Conservation (phyloP, 768 basidiomycete species). For the Rhodotorula babjevae region DNA sequence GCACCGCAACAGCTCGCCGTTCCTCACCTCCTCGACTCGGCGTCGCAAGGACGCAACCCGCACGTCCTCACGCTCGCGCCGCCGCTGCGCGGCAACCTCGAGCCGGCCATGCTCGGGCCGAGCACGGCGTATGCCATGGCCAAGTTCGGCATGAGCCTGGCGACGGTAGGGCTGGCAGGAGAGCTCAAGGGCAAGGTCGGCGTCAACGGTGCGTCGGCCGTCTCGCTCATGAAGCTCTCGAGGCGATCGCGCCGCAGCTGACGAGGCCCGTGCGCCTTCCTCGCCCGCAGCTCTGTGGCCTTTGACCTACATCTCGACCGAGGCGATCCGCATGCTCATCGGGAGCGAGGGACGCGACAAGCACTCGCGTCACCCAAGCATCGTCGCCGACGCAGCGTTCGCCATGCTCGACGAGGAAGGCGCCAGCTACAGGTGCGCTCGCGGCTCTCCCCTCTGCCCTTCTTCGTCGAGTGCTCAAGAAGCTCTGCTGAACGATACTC, state of each 20-base stretch:
- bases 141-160: slow-evolving; percentile 16
- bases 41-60: slow-evolving; percentile 1
- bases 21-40: slow-evolving; percentile 17
- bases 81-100: slow-evolving; percentile 6
- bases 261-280: neutral
- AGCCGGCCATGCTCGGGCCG: neutral
- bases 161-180: slow-evolving; percentile 6
- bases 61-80: slow-evolving; percentile 25
- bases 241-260: neutral
- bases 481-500: neutral
- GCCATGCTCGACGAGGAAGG: slow-evolving; percentile 12
- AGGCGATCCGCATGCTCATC: slow-evolving; percentile 15
- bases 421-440: neutral
- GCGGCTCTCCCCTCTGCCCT: no score
- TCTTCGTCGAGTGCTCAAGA: no score
- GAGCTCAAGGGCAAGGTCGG: slow-evolving; percentile 15
- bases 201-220: slow-evolving; percentile 3
- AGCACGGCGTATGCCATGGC: slow-evolving; percentile 18
- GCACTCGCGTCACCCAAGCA: neutral
- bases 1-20: slow-evolving; percentile 1
- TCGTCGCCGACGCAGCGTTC: slow-evolving; percentile 21
- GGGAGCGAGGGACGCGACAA: neutral
- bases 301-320: slow-evolving; percentile 12
- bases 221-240: no score
- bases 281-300: slow-evolving; percentile 16